A percentile compares a stretch with the other conserved stretches of the same genome.
phyloP scores from a whole-genome alignment of 75 land plant species.

The Sequoia sempervirens region DNA sequence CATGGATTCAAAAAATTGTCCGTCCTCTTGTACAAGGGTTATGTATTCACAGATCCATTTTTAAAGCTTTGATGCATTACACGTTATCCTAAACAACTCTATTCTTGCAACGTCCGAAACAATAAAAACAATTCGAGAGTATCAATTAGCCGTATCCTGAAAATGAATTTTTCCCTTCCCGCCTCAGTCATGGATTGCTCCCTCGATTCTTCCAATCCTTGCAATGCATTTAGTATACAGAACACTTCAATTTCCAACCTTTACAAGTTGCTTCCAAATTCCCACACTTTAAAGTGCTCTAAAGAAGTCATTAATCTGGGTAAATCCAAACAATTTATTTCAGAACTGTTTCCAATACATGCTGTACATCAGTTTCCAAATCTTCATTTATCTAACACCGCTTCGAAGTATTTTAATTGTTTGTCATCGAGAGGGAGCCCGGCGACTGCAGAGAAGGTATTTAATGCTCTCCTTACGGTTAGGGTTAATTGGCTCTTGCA shows the following conservation, averaged over 20 bases:
- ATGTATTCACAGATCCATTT: not conserved
- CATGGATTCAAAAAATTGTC: no score
- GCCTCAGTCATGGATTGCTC: not conserved
- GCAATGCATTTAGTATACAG: not conserved
- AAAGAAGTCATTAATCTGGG: not conserved
- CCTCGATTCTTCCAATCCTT: not conserved
- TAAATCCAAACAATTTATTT: not conserved
- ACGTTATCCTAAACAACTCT: not conserved
- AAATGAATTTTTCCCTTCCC: not conserved
- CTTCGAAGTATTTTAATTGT: not conserved
- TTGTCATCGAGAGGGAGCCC: not conserved
- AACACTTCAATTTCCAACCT: not conserved
- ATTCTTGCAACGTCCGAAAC: not conserved
- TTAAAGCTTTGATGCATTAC: no score
- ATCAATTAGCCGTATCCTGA: no score
- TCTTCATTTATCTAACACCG: not conserved
- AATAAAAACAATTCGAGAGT: not conserved
- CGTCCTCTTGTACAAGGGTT: no score
- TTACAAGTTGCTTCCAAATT: not conserved
- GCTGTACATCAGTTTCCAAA: not conserved
- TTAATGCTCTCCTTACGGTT: not conserved
- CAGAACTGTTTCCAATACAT: not conserved
- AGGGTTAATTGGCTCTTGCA: not conserved
- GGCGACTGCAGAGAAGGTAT: not conserved
- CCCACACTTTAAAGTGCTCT: not conserved